Evolutionary conservation across 2,329 filamentous ascomycete species (phyloP).

Genomic region (Atkinsonella texensis): DNA sequence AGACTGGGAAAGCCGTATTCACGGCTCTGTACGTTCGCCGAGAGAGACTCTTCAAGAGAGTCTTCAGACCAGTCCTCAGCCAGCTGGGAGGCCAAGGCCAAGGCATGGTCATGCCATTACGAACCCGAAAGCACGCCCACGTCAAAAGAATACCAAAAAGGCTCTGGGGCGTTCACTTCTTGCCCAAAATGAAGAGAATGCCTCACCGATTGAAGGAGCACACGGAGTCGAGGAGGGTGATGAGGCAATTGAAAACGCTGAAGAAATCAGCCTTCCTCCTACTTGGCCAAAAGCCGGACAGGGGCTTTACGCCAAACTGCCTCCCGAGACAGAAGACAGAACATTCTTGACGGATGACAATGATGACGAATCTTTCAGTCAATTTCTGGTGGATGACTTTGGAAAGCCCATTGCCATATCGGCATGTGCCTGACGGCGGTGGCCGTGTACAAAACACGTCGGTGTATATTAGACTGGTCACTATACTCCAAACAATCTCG

Average conservation of each 20-base stretch:
- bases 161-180: slow-evolving; percentile 19
- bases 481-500: too few relatives aligned
- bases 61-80: slow-evolving; percentile 4
- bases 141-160: slow-evolving; percentile 21
- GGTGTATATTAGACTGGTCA: too few relatives aligned
- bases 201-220: slow-evolving; percentile 11
- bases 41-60: too few relatives aligned
- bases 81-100: slow-evolving; percentile 13
- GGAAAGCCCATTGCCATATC: slow-evolving; percentile 25
- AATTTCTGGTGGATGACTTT: slow-evolving; percentile 27
- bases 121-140: slow-evolving; percentile 17
- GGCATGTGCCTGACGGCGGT: slow-evolving; percentile 13
- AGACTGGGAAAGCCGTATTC: slow-evolving; percentile 22
- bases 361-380: slow-evolving; percentile 31
- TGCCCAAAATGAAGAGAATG: slow-evolving; percentile 16
- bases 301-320: slow-evolving; percentile 27
- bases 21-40: slow-evolving; percentile 5
- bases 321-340: slow-evolving; percentile 26
- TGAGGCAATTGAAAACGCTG: background rate
- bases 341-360: slow-evolving; percentile 25
- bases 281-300: slow-evolving; percentile 28
- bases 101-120: slow-evolving; percentile 19
- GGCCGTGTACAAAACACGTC: too few relatives aligned
- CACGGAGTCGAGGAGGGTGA: background rate
- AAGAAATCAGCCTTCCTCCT: slow-evolving; percentile 21